Percentiles rank a stretch among this genome's conserved stretches.
Conservation (phyloP, 306 rosid species). For the Delonix regia region DNA sequence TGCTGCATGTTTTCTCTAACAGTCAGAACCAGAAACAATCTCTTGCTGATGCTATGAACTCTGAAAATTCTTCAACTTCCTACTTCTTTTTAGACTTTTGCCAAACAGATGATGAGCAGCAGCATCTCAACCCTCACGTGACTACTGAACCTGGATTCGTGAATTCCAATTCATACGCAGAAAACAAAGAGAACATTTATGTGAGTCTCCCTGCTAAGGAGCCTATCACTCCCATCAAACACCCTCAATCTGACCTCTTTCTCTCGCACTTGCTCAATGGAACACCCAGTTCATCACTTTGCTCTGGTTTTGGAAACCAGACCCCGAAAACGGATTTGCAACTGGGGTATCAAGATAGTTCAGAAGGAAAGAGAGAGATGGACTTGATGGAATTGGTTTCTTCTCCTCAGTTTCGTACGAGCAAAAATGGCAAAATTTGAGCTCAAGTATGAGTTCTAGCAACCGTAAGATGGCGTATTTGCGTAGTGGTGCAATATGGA, state of each 20-base stretch:
- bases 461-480: too few relatives aligned
- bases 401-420: conserved; percentile 35
- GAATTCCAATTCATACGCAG: conserved; percentile 15
- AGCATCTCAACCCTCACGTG: background rate
- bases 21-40: background rate
- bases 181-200: background rate
- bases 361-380: conserved; percentile 53
- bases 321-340: conserved; percentile 36
- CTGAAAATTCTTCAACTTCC: background rate
- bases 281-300: conserved; percentile 32
- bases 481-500: too few relatives aligned
- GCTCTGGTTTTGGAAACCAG: conserved; percentile 30
- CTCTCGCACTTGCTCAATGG: conserved; percentile 63
- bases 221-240: background rate
- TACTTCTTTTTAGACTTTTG: background rate
- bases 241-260: conserved; percentile 52
- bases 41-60: conserved; percentile 5
- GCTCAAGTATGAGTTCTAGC: background rate
- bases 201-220: background rate
- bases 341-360: conserved; percentile 22
- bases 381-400: conserved; percentile 72
- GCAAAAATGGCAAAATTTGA: background rate
- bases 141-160: background rate
- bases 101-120: conserved; percentile 16
- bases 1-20: conserved; percentile 58